Evolutionary conservation across 2,329 filamentous ascomycete genomes (phyloP).

Genomic region (Alternaria novae-zelandiae): DNA sequence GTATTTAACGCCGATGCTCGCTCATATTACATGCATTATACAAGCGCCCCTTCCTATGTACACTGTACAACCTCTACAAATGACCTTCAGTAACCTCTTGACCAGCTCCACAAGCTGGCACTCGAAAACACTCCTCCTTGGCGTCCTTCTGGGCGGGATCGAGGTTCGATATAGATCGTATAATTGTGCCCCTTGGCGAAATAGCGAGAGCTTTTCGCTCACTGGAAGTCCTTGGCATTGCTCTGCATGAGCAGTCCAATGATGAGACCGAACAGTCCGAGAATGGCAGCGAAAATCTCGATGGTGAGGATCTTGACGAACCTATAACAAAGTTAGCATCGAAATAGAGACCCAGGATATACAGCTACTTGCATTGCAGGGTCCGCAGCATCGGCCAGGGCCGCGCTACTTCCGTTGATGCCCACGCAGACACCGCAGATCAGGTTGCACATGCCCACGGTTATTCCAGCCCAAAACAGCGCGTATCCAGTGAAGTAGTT

Average conservation of each 20-base stretch:
- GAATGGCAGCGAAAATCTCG: conserved; percentile 98
- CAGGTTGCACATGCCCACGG: conserved; percentile 93
- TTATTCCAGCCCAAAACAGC: conserved; percentile 93
- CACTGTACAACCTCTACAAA: conserved; percentile 32
- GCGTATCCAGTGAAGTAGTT: conserved; percentile 96
- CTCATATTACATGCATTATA: conserved; percentile 50
- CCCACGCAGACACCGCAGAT: conserved; percentile 96
- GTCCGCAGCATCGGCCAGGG: conserved; percentile 93
- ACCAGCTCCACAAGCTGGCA: conserved; percentile 18
- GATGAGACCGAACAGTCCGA: conserved; percentile 95
- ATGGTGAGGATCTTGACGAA: conserved; percentile 99
- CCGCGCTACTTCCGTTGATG: conserved; percentile 97
- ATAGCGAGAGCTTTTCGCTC: conserved; percentile 7
- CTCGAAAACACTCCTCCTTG: conserved; percentile 10
- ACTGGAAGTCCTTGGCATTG: conserved; percentile 77
- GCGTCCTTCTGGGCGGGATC: neutral
- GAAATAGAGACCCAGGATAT: neutral
- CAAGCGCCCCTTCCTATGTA: conserved; percentile 40
- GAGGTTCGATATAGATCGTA: neutral
- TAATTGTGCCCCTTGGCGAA: neutral
- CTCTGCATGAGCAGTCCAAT: conserved; percentile 86
- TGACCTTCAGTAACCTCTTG: conserved; percentile 1
- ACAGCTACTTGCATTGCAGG: conserved; percentile 74
- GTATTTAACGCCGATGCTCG: conserved; percentile 36
- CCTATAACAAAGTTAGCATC: conserved; percentile 54